Evolutionary conservation across 2,329 filamentous ascomycete species (phyloP).

Genomic region (Cladosporium sphaerospermum): DNA sequence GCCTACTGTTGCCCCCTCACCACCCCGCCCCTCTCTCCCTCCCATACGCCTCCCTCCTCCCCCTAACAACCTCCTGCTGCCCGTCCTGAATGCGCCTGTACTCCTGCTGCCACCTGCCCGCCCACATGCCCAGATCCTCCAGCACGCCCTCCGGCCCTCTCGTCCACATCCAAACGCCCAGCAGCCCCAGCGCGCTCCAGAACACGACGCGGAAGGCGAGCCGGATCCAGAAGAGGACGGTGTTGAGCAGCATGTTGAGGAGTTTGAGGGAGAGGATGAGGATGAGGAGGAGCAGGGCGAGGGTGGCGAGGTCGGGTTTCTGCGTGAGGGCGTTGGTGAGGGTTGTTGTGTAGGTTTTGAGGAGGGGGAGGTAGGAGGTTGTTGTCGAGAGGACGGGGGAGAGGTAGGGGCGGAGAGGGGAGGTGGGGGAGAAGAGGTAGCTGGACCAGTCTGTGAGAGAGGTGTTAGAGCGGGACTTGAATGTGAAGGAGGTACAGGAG

Average conservation of each 20-base stretch:
- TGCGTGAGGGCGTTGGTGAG: slow-evolving; percentile 25
- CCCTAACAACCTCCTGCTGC: slow-evolving; percentile 15
- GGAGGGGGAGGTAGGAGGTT: slow-evolving; percentile 10
- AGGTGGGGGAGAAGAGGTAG: slow-evolving; percentile 22
- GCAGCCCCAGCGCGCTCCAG: slow-evolving; percentile 53
- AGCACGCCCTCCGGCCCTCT: slow-evolving; percentile 60
- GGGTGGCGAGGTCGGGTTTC: slow-evolving; percentile 43
- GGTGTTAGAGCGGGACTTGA: slow-evolving; percentile 5
- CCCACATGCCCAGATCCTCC: slow-evolving; percentile 45
- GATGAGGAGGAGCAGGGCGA: slow-evolving; percentile 52
- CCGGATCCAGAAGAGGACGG: slow-evolving; percentile 72
- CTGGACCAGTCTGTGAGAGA: slow-evolving; percentile 25
- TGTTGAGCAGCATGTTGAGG: slow-evolving; percentile 61
- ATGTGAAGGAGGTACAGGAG: neutral
- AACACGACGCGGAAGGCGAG: slow-evolving; percentile 58
- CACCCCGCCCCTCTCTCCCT: neutral
- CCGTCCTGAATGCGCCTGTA: slow-evolving; percentile 2
- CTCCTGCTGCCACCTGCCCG: neutral
- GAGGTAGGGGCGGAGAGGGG: slow-evolving; percentile 14
- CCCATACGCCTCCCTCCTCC: slow-evolving; percentile 14
- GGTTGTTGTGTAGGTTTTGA: slow-evolving; percentile 23
- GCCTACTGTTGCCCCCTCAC: neutral
- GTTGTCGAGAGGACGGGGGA: slow-evolving; percentile 13
- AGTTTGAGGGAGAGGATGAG: slow-evolving; percentile 61
- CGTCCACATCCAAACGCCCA: slow-evolving; percentile 52